phyloP scores from a whole-genome alignment of 345 rosid genomes.

The Lepidium didymum region DNA sequence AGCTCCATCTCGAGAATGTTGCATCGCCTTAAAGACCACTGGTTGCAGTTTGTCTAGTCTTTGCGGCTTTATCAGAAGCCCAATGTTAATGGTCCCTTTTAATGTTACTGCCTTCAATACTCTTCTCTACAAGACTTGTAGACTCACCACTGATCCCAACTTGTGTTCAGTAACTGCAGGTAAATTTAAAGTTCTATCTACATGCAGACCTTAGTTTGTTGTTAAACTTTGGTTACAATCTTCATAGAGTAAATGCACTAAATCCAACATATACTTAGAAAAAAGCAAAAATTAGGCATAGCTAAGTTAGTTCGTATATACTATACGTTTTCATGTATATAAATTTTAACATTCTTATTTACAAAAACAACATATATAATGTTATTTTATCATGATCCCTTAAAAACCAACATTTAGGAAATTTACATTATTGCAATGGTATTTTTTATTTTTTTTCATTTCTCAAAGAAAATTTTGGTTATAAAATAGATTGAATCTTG shows the following conservation, averaged over 20 bases:
- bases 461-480: too few species aligned
- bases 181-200: background rate
- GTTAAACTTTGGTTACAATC: background rate
- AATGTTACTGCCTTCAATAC: constrained; percentile 9
- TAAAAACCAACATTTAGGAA: too few species aligned
- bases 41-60: constrained; percentile 5
- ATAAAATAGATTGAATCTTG: too few species aligned
- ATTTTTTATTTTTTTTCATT: too few species aligned
- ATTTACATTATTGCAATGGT: too few species aligned
- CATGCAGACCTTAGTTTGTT: too few species aligned
- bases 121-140: constrained; percentile 3
- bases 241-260: background rate
- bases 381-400: too few species aligned
- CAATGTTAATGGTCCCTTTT: background rate
- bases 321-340: too few species aligned
- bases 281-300: background rate
- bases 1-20: background rate
- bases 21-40: constrained; percentile 7
- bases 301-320: background rate
- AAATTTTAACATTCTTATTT: too few species aligned
- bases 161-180: constrained; percentile 15
- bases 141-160: background rate
- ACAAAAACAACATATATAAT: too few species aligned
- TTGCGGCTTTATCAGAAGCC: constrained; percentile 2
- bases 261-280: background rate